phyloP scores from a whole-genome alignment of 768 basidiomycete genomes.

The Lactarius tabidus region DNA sequence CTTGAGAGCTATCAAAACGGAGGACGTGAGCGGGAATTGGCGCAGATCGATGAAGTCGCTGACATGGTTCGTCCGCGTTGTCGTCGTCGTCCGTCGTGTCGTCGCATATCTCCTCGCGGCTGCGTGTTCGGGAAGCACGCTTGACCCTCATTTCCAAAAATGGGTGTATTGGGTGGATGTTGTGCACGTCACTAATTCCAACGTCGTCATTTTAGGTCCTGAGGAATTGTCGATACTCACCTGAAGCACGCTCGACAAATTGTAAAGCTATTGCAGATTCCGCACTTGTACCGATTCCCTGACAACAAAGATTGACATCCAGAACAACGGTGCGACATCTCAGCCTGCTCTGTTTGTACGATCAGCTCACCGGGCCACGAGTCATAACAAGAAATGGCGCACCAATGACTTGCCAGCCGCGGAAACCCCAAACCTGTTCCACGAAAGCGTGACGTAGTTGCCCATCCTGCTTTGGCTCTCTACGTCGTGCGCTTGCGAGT shows the following conservation, averaged over 20 bases:
- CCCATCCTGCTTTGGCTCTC: slow-evolving; percentile 69
- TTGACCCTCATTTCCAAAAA: slow-evolving; percentile 80
- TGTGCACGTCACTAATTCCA: slow-evolving; percentile 73
- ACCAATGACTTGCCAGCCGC: slow-evolving; percentile 90
- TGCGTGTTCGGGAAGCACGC: slow-evolving; percentile 36
- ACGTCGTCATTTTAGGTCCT: slow-evolving; percentile 8
- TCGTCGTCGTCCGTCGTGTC: slow-evolving; percentile 22
- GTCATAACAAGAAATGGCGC: slow-evolving; percentile 32
- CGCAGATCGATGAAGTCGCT: slow-evolving; percentile 1
- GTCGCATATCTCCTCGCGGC: slow-evolving; percentile 37
- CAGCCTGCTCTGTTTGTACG: slow-evolving; percentile 61
- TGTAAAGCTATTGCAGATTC: slow-evolving; percentile 72
- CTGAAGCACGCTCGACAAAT: slow-evolving; percentile 82
- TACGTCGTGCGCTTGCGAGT: slow-evolving; percentile 51
- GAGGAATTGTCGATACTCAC: slow-evolving; percentile 37
- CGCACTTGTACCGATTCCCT: slow-evolving; percentile 77
- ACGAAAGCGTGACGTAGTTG: slow-evolving; percentile 78
- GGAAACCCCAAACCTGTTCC: slow-evolving; percentile 81
- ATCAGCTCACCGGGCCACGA: slow-evolving; percentile 2
- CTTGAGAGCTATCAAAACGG: slow-evolving; percentile 21
- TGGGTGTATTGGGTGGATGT: slow-evolving; percentile 85
- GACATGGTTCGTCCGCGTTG: slow-evolving; percentile 22
- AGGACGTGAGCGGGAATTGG: background rate
- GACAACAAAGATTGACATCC: slow-evolving; percentile 67
- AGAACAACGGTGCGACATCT: slow-evolving; percentile 65